phyloP scores from a whole-genome alignment of 2,329 filamentous ascomycete species.

The Chrysoporthe cubensis region DNA sequence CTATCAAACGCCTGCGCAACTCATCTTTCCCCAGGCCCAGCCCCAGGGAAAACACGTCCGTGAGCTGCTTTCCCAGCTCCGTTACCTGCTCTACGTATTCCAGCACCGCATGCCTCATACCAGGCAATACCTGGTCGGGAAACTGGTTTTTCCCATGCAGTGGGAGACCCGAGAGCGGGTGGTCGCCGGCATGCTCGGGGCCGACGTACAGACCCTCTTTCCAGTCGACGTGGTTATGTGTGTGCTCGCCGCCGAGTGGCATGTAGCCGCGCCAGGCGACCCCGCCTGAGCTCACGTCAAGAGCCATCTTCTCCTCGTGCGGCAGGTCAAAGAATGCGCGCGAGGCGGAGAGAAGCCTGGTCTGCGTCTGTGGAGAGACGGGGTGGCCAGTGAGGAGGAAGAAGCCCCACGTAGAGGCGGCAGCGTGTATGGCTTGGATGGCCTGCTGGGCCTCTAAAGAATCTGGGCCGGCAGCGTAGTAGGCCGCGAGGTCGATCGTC shows the following conservation, averaged over 20 bases:
- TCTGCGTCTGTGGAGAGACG: neutral
- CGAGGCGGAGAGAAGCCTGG: neutral
- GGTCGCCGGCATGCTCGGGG: neutral
- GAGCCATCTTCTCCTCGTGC: neutral
- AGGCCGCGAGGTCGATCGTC: neutral
- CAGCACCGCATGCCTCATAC: neutral
- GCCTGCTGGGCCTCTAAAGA: neutral
- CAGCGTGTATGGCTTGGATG: neutral
- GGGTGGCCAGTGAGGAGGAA: conserved; percentile 7
- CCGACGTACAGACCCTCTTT: conserved; percentile 11
- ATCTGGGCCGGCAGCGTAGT: neutral
- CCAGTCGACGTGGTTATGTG: neutral
- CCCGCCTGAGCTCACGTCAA: neutral
- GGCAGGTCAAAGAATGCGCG: conserved; percentile 8
- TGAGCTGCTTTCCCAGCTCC: neutral
- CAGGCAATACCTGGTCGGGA: neutral
- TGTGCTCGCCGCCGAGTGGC: conserved; percentile 5
- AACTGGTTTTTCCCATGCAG: conserved; percentile 6
- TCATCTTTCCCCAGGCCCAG: neutral
- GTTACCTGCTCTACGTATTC: conserved; percentile 2
- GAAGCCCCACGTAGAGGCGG: neutral
- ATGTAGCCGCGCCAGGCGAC: conserved; percentile 10
- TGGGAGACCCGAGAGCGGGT: neutral
- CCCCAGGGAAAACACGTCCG: neutral
- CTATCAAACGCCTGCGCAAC: neutral